Conservation (phyloP, 1,284 basidiomycete species). For the Cryptococcus maquisensis region DNA sequence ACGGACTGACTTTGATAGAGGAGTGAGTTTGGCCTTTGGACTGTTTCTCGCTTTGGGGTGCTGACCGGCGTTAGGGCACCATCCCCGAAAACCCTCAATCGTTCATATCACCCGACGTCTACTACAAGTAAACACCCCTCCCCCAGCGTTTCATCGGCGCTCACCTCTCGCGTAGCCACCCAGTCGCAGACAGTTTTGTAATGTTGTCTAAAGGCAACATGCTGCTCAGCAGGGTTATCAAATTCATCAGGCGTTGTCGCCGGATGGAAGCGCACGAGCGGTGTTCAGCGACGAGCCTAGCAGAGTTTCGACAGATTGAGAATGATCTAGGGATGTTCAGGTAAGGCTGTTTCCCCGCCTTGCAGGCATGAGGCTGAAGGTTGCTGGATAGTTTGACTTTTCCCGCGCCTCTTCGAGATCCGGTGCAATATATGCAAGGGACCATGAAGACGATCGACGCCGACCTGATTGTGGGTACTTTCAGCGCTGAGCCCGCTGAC, state of each 20-base stretch:
- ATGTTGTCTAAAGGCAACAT: constrained; percentile 34
- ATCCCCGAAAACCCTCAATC: constrained; percentile 37
- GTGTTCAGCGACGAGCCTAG: constrained; percentile 7
- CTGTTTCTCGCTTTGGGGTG: too few relatives aligned
- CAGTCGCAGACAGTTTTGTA: constrained; percentile 34
- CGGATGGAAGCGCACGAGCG: constrained; percentile 10
- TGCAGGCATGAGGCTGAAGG: too few relatives aligned
- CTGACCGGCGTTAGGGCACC: not conserved
- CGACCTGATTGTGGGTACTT: constrained; percentile 31
- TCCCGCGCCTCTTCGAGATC: constrained; percentile 32
- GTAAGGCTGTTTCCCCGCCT: too few relatives aligned
- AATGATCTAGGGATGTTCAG: constrained; percentile 19
- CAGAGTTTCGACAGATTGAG: constrained; percentile 32
- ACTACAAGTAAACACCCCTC: constrained; percentile 19
- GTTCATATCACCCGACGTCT: constrained; percentile 30
- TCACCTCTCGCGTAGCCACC: constrained; percentile 21
- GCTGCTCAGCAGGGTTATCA: constrained; percentile 29
- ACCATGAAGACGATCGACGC: constrained; percentile 29
- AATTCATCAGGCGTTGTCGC: constrained; percentile 20
- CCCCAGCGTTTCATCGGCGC: too few relatives aligned
- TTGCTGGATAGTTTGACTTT: constrained; percentile 20
- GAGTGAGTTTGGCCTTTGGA: too few relatives aligned
- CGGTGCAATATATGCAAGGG: constrained; percentile 24
- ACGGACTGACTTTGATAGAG: constrained; percentile 22
- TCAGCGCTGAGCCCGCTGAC: too few relatives aligned